Base-by-base conservation (phyloP, 352 stramenopile species). In the Globisporangium middletonii region DNA sequence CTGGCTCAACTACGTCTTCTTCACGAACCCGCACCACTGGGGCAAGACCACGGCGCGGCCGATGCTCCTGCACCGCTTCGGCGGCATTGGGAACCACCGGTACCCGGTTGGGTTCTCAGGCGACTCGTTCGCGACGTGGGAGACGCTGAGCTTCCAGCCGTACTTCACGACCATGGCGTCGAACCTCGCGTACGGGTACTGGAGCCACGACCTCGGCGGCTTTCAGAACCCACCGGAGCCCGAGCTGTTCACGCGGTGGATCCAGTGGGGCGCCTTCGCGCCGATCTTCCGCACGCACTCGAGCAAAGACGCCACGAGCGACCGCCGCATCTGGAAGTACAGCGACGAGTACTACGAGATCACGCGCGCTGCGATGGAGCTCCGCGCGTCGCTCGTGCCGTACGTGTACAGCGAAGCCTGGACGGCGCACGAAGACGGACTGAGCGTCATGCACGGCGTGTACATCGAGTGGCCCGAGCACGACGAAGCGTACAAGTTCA, bases 61-160 rank as follows among this genome's bases (percentile, higher is more conserved):
- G 2, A 60, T 83, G 49, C 42, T 84, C 9, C 59, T 87, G 18
- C 69, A 73, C 54, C 65, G 75, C 23, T 86, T 67, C 37, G 75
- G 75, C 5, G 75, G 75, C 4, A 53, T 87, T 9, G 75, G 75
- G 37, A 81, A 67, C 53, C 75, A 86, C 38, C 67, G 75, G 4
- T 86, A 87, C 55, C 72, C 68, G 2, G 63, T 83, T 26, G 72
- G 73, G 23, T 86, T 86, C 60, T 79, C 67, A 2, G 75, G 75
- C 18, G 75, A 86, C 53, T 67, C 71, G 4, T 64, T 62, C 23
- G 51, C 69, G 19, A 60, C 50, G 7, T 85, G 75, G 75, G 61
- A 64, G 9, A 62, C 60, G 12, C 55, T 84, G 8, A 16, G 53
- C 8, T 83, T 76, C 51, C 73, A 83, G 53, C 72, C 69, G 4